These are phyloP conservation scores for Crucihimalaya himalaica DNA, from an alignment of 345 rosid species.

Conservation along the genomic window DNA sequence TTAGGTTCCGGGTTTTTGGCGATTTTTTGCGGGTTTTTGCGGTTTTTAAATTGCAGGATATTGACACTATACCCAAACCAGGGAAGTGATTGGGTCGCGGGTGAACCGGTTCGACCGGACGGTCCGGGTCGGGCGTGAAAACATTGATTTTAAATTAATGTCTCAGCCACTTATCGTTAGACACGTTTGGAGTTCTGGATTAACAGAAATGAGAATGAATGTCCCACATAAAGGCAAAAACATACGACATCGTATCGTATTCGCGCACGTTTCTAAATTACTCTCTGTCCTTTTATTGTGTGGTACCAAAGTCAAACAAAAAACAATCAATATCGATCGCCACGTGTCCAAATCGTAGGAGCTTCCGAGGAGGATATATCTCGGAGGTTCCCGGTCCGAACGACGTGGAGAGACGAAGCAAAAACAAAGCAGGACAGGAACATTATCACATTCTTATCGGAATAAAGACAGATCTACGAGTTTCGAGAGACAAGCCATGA, in stretches of 20 bases:
- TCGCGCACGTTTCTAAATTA: constrained; percentile 26
- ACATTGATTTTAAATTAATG: neutral
- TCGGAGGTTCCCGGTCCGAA: neutral
- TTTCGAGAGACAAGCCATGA: constrained; percentile 3
- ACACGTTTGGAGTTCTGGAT: neutral
- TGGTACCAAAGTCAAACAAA: neutral
- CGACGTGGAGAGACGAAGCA: neutral
- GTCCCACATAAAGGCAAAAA: neutral
- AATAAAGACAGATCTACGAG: neutral
- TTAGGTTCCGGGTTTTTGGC: no score
- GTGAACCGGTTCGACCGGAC: no score
- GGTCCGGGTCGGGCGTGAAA: no score
- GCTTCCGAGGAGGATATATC: constrained; percentile 15
- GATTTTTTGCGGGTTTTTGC: no score
- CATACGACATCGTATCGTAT: neutral
- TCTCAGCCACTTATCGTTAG: neutral
- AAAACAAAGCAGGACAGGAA: neutral
- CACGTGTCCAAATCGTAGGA: constrained; percentile 18
- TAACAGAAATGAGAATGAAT: neutral
- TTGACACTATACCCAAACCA: no score
- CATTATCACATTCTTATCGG: neutral
- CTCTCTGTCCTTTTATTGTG: neutral
- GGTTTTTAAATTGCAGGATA: no score
- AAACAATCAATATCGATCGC: neutral
- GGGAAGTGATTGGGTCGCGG: no score